These are phyloP conservation scores for Aspergillus sp. DNA, from an alignment of 2,329 filamentous ascomycete genomes.

Conservation along the genomic window DNA sequence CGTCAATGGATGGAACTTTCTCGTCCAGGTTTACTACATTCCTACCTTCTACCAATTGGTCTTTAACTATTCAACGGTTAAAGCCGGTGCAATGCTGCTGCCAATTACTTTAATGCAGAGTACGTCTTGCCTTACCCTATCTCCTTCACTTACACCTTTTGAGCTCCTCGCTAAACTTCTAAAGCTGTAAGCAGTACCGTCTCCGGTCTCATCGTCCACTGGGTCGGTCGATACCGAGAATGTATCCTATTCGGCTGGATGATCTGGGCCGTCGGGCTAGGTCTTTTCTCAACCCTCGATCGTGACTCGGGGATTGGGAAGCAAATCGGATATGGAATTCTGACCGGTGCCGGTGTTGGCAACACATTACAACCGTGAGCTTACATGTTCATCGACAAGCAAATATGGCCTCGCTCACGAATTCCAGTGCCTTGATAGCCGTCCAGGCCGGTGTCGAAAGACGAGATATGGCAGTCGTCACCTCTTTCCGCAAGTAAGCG, in stretches of 20 bases:
- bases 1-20: conserved; percentile 57
- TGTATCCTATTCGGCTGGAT: conserved; percentile 52
- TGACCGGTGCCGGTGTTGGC: conserved; percentile 50
- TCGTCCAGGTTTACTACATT: conserved; percentile 58
- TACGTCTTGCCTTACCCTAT: conserved; percentile 6
- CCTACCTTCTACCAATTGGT: conserved; percentile 60
- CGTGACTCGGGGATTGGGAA: conserved; percentile 46
- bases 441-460: conserved; percentile 37
- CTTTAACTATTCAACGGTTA: conserved; percentile 37
- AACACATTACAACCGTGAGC: conserved; percentile 47
- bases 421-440: conserved; percentile 28
- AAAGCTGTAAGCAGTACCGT: conserved; percentile 42
- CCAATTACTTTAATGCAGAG: conserved; percentile 47
- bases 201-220: conserved; percentile 50
- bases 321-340: conserved; percentile 51
- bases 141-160: not conserved
- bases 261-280: conserved; percentile 49
- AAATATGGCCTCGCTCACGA: no score
- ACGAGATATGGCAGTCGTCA: conserved; percentile 38
- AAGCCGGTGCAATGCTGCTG: conserved; percentile 48
- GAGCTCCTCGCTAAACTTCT: conserved; percentile 17
- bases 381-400: no score
- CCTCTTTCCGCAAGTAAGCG: conserved; percentile 30
- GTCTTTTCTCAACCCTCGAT: conserved; percentile 50
- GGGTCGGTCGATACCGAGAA: conserved; percentile 50